Percentiles rank a stretch among this genome's conserved stretches.
These are phyloP conservation scores for Malassezia pachydermatis DNA, from an alignment of 1,284 basidiomycete species.

Conservation along the genomic window DNA sequence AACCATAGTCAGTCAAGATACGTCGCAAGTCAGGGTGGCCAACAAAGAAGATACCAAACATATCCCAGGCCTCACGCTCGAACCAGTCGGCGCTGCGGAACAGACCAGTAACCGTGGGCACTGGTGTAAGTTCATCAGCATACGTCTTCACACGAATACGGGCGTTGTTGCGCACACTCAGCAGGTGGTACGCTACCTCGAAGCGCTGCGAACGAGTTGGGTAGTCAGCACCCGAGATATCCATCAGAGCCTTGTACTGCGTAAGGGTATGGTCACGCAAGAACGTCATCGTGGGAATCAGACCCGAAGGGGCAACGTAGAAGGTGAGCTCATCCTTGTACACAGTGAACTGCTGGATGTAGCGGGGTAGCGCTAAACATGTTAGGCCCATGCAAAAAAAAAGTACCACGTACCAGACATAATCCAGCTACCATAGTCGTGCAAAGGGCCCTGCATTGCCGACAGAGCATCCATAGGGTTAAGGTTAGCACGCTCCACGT, in stretches of 20 bases:
- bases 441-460: slow-evolving; percentile 27
- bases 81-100: slow-evolving; percentile 96
- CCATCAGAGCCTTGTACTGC: slow-evolving; percentile 85
- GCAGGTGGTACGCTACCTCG: slow-evolving; percentile 91
- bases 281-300: slow-evolving; percentile 81
- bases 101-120: slow-evolving; percentile 69
- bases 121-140: slow-evolving; percentile 85
- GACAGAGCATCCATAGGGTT: slow-evolving; percentile 38
- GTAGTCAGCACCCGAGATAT: slow-evolving; percentile 90
- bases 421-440: slow-evolving; percentile 46
- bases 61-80: slow-evolving; percentile 95
- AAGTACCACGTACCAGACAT: slow-evolving; percentile 31
- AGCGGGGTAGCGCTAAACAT: slow-evolving; percentile 43
- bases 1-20: slow-evolving; percentile 98
- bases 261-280: slow-evolving; percentile 91
- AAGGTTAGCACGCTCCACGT: slow-evolving; percentile 30
- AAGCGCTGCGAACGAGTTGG: slow-evolving; percentile 88
- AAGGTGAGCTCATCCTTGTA: slow-evolving; percentile 92
- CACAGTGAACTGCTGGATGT: slow-evolving; percentile 46
- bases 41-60: slow-evolving; percentile 93
- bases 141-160: slow-evolving; percentile 96
- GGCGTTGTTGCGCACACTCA: slow-evolving; percentile 62
- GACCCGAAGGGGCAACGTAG: slow-evolving; percentile 69
- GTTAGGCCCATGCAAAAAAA: too few relatives aligned
- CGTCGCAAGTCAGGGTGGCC: slow-evolving; percentile 92